Conservation (phyloP, 441 rosid genomes). For the Eutrema salsugineum region DNA sequence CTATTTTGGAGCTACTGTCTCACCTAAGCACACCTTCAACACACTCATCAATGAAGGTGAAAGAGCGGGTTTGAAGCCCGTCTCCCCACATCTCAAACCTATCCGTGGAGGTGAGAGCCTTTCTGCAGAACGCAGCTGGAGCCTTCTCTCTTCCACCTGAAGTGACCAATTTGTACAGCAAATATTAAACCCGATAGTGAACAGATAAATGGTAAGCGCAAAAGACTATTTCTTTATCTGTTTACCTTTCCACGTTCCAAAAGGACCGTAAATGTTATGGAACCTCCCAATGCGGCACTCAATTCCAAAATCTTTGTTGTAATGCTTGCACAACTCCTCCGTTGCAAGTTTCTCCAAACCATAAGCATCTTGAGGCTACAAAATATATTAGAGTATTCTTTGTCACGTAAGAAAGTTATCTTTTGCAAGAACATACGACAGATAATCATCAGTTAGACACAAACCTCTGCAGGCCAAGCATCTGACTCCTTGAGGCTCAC, state of each 20-base stretch:
- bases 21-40: conserved; percentile 98
- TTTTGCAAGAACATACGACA: not conserved
- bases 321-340: conserved; percentile 96
- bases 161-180: not conserved
- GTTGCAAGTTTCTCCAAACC: conserved; percentile 99
- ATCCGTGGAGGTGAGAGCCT: conserved; percentile 71
- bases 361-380: conserved; percentile 99
- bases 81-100: conserved; percentile 99
- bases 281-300: conserved; percentile 94
- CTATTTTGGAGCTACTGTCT: not conserved
- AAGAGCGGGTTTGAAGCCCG: conserved; percentile 95
- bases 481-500: conserved; percentile 99
- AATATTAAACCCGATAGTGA: not conserved
- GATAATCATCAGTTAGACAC: not conserved
- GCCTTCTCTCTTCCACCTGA: conserved; percentile 99
- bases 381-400: not conserved
- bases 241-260: conserved; percentile 95
- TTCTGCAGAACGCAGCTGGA: conserved; percentile 99
- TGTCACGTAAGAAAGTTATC: not conserved
- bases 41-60: conserved; percentile 97
- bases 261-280: conserved; percentile 98
- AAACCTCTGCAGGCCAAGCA: conserved; percentile 99
- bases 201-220: not conserved
- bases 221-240: not conserved
- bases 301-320: conserved; percentile 88